These are phyloP conservation scores for Dichotomocladium elegans DNA, from an alignment of 371 early-diverging fungal genomes.

Conservation along the genomic window DNA sequence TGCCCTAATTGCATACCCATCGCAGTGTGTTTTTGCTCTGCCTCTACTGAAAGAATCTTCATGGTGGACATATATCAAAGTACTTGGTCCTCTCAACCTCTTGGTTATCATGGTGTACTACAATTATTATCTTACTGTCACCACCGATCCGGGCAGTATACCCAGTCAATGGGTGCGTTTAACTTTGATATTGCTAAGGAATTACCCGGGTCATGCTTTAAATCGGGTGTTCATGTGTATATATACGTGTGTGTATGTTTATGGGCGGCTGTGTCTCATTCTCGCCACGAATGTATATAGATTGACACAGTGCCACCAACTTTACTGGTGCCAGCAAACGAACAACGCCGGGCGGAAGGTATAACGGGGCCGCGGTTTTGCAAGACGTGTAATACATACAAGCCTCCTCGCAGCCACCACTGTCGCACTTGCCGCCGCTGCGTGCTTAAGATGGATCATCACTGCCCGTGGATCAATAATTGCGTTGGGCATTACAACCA, in stretches of 20 bases:
- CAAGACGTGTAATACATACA: conserved; percentile 64
- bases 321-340: conserved; percentile 6
- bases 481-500: conserved; percentile 92
- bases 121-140: conserved; percentile 79
- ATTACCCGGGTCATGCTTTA: too few species aligned
- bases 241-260: too few species aligned
- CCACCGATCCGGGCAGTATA: conserved; percentile 76
- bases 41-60: conserved; percentile 16
- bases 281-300: too few species aligned
- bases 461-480: conserved; percentile 97
- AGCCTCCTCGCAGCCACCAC: conserved; percentile 83
- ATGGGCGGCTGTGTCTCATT: too few species aligned
- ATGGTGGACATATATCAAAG: not conserved
- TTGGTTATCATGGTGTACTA: conserved; percentile 59
- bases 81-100: conserved; percentile 58
- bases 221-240: too few species aligned
- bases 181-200: too few species aligned
- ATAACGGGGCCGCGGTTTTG: conserved; percentile 66
- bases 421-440: conserved; percentile 78
- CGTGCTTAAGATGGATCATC: conserved; percentile 91
- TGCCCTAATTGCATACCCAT: conserved; percentile 31
- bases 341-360: conserved; percentile 16
- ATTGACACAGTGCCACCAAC: conserved; percentile 7
- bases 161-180: conserved; percentile 65
- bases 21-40: conserved; percentile 29